A percentile compares a stretch with the other conserved stretches of the same genome.
Conservation (phyloP, 768 basidiomycete genomes). For the Multifurca ochricompacta region DNA sequence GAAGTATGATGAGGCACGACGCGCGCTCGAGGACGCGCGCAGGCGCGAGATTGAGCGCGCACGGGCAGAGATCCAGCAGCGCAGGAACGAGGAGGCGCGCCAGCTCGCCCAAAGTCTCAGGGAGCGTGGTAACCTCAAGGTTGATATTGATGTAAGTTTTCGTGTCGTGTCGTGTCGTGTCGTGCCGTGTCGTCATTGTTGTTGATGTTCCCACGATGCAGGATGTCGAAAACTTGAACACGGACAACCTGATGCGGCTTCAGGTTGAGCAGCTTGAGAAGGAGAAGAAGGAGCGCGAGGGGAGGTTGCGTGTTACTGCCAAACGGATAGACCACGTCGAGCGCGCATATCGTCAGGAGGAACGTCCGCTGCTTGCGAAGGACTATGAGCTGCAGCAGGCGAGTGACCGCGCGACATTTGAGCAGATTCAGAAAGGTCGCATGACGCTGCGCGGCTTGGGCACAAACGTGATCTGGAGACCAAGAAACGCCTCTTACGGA, state of each 20-base stretch:
- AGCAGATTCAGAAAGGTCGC: constrained; percentile 48
- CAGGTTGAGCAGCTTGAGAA: constrained; percentile 96
- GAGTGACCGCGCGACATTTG: constrained; percentile 63
- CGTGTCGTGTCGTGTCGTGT: neutral
- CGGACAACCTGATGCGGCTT: constrained; percentile 76
- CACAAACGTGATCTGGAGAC: constrained; percentile 63
- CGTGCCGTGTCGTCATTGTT: constrained; percentile 10
- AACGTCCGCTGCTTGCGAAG: constrained; percentile 72
- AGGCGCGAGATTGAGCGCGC: constrained; percentile 58
- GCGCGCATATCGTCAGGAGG: constrained; percentile 90
- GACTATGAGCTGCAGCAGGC: constrained; percentile 87
- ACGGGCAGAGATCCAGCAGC: constrained; percentile 68
- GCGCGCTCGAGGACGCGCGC: constrained; percentile 55
- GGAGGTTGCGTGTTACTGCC: constrained; percentile 69
- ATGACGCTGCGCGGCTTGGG: constrained; percentile 45
- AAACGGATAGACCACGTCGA: constrained; percentile 96
- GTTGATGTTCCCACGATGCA: constrained; percentile 25
- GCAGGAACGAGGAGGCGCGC: constrained; percentile 74
- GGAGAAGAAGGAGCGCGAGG: constrained; percentile 83
- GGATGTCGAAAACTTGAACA: constrained; percentile 80
- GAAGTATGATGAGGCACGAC: constrained; percentile 60
- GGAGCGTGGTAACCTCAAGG: constrained; percentile 66
- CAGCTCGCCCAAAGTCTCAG: constrained; percentile 80
- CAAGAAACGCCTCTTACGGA: constrained; percentile 66
- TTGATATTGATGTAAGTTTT: constrained; percentile 57